These are phyloP conservation scores for Hypoxylon crocopeplum DNA, from an alignment of 495 filamentous ascomycete species.

Conservation along the genomic window DNA sequence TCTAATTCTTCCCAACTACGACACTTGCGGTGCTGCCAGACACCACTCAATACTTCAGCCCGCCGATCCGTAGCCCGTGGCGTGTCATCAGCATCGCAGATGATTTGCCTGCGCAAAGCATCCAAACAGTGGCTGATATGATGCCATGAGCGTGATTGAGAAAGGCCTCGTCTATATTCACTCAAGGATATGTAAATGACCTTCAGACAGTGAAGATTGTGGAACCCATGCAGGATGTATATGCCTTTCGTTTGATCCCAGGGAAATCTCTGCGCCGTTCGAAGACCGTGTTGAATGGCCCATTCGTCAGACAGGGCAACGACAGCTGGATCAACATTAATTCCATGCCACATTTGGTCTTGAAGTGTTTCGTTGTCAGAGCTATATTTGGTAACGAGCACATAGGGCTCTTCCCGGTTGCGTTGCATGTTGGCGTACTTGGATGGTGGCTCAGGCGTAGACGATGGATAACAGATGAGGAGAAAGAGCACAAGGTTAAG, in stretches of 20 bases:
- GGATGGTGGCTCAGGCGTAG: background rate
- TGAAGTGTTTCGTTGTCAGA: constrained; percentile 8
- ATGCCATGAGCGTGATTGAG: constrained; percentile 11
- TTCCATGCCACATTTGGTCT: constrained; percentile 11
- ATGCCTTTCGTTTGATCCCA: constrained; percentile 20
- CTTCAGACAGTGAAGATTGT: constrained; percentile 20
- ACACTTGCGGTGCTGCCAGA: constrained; percentile 35
- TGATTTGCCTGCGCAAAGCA: constrained; percentile 34
- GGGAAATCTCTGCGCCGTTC: constrained; percentile 14
- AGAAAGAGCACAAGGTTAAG: background rate
- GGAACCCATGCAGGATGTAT: constrained; percentile 38
- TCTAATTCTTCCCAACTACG: constrained; percentile 36
- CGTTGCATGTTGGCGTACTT: background rate
- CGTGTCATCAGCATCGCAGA: constrained; percentile 45
- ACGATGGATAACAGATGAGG: background rate
- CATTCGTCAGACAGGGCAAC: constrained; percentile 17
- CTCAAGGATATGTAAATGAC: constrained; percentile 17
- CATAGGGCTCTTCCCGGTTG: constrained; percentile 11
- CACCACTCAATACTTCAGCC: constrained; percentile 13
- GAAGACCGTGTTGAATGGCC: constrained; percentile 1
- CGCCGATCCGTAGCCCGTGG: constrained; percentile 21
- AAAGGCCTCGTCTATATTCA: constrained; percentile 13
- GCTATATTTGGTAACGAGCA: background rate
- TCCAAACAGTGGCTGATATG: constrained; percentile 44
- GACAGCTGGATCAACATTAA: constrained; percentile 9